phyloP scores from a whole-genome alignment of 2,329 filamentous ascomycete genomes.

The Exutisphaerella laricina region DNA sequence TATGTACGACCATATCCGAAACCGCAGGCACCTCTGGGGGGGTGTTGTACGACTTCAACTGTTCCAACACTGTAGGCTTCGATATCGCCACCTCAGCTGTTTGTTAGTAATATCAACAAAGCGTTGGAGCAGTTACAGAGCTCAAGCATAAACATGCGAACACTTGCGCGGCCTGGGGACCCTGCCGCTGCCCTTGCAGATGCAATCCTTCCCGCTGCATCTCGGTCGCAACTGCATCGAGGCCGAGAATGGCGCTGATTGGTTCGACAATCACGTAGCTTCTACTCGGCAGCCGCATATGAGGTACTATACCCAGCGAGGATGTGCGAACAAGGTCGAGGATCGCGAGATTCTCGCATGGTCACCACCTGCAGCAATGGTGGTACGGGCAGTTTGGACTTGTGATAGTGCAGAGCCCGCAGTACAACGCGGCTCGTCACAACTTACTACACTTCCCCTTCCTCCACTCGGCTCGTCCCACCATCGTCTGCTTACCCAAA shows the following conservation, averaged over 20 bases:
- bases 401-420: no score
- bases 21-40: no score
- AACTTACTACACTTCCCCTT: constrained; percentile 1
- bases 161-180: background rate
- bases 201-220: background rate
- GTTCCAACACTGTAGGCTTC: background rate
- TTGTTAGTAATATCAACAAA: no score
- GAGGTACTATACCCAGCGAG: background rate
- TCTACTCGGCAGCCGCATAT: background rate
- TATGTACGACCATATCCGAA: no score
- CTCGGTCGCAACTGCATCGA: background rate
- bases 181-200: background rate
- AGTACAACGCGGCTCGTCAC: no score
- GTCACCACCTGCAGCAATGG: no score
- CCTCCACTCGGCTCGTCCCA: constrained; percentile 22
- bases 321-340: background rate
- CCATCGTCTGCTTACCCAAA: constrained; percentile 26
- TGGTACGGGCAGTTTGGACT: no score
- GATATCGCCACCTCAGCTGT: background rate
- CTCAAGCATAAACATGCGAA: background rate
- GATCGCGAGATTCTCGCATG: no score
- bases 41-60: background rate
- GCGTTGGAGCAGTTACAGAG: background rate
- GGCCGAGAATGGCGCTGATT: background rate
- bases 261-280: background rate